A percentile compares a stretch with the other conserved stretches of the same genome.
These are phyloP conservation scores for Mycena polygramma DNA, from an alignment of 768 basidiomycete genomes.

Conservation along the genomic window DNA sequence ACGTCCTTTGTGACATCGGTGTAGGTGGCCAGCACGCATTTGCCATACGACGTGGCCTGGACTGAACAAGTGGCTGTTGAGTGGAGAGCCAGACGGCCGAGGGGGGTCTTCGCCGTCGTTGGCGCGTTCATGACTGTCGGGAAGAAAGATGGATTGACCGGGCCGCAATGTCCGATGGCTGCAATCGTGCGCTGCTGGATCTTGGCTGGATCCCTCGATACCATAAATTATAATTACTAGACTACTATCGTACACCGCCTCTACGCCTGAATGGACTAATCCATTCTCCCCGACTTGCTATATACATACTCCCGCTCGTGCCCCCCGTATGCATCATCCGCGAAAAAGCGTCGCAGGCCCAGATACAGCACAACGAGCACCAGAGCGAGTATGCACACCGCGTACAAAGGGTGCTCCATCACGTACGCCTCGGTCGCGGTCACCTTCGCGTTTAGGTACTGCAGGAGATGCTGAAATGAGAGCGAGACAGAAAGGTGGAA, in stretches of 20 bases:
- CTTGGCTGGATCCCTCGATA: too few relatives aligned
- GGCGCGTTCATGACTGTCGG: conserved; percentile 39
- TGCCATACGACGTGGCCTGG: conserved; percentile 86
- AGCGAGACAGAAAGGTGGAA: neutral
- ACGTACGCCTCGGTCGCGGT: conserved; percentile 52
- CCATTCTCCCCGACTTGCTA: conserved; percentile 40
- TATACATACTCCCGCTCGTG: conserved; percentile 38
- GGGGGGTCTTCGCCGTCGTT: conserved; percentile 56
- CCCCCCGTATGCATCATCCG: conserved; percentile 35
- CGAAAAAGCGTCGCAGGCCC: conserved; percentile 41
- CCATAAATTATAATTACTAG: too few relatives aligned
- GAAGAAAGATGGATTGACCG: too few relatives aligned
- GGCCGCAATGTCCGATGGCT: too few relatives aligned
- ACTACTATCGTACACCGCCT: too few relatives aligned
- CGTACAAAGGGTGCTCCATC: conserved; percentile 49
- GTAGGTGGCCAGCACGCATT: conserved; percentile 88
- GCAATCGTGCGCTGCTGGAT: too few relatives aligned
- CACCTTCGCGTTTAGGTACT: conserved; percentile 61
- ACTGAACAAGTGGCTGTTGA: conserved; percentile 79
- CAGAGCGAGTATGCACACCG: conserved; percentile 48
- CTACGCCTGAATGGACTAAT: conserved; percentile 27
- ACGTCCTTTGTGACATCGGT: conserved; percentile 86
- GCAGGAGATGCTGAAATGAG: conserved; percentile 6
- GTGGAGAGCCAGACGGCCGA: conserved; percentile 77
- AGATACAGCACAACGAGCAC: conserved; percentile 48